Evolutionary conservation across 495 filamentous ascomycete species (phyloP), one percentile per base, ranked within the genome.

Genomic region (Evansstolkia leycettana): DNA sequence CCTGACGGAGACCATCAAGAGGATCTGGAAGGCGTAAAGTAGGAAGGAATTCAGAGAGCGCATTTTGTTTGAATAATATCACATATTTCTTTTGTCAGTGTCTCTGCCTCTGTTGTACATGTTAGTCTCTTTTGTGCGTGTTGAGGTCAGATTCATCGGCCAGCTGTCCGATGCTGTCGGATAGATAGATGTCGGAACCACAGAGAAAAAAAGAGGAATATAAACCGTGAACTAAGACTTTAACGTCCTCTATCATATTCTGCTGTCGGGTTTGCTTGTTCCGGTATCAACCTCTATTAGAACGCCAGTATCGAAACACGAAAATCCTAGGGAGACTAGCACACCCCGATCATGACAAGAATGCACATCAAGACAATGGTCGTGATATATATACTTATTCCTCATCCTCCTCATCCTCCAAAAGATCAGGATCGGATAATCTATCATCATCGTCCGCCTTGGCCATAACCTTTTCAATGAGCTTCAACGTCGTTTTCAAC

Each of bases 1-100:
- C 35, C 51, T 98, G 38, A 94, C 85, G 11, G 87, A 93, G 69
- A 78, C 80, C 18, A 66, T 92, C 41, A 84, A 80, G 71, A 72
- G 81, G 43, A 67, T 93, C 45, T 94, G 87, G 87, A 79, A 67
- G 42, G 87, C 87, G 48, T 67, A 63, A 43, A 58, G 28, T 17
- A 34, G 32, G 29, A 37, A 24, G 14, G 23, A 36, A 16, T 28
- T 52, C 42, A 47, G 41, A 49, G 44, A 46, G 46, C 31, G 43
- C 40, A 41, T 36, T 51, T 56, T 46, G 23, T 39, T 47, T 50
- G 24, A 7, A 7, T 11, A 6, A 26, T 26, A 7, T 26, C 7
- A 7, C 24, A 7, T 26, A 11, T 26, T n/a, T n/a, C n/a, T n/a
- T n/a, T n/a, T n/a, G n/a, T n/a, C 3, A 6, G 13, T 17, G 7